Evolutionary conservation across 176 grass and related monocot genomes (phyloP).

Genomic region (Tuctoria greenei): DNA sequence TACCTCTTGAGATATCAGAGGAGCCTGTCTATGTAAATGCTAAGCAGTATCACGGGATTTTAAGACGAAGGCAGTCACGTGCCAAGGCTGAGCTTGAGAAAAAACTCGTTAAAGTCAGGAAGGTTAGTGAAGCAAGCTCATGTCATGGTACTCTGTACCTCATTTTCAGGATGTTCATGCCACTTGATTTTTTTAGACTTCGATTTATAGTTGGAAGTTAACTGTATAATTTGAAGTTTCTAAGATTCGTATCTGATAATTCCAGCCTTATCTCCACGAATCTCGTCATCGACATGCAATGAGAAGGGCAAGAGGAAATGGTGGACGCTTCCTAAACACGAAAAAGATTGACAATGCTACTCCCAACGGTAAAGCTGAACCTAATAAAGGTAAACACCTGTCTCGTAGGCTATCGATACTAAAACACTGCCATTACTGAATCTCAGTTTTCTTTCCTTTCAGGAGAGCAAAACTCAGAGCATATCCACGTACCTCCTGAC

Average conservation of each 20-base stretch:
- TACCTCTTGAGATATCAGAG: slow-evolving; percentile 82
- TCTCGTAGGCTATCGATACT: neutral
- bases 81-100: slow-evolving; percentile 93
- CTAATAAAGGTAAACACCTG: slow-evolving; percentile 26
- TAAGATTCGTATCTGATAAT: slow-evolving; percentile 8
- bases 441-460: neutral
- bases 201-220: neutral
- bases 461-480: slow-evolving; percentile 36
- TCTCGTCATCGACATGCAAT: slow-evolving; percentile 84
- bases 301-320: slow-evolving; percentile 71
- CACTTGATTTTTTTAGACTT: neutral
- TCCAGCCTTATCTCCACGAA: slow-evolving; percentile 83
- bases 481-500: slow-evolving; percentile 31
- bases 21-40: slow-evolving; percentile 98
- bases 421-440: slow-evolving; percentile 25
- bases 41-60: slow-evolving; percentile 94
- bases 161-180: neutral
- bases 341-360: slow-evolving; percentile 53
- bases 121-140: slow-evolving; percentile 46
- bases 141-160: neutral
- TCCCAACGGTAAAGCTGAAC: slow-evolving; percentile 31
- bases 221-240: neutral
- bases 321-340: slow-evolving; percentile 80
- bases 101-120: slow-evolving; percentile 67
- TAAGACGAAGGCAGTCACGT: slow-evolving; percentile 79